Evolutionary conservation across 2,329 filamentous ascomycete genomes (phyloP).

Genomic region (Penicillium sp.): DNA sequence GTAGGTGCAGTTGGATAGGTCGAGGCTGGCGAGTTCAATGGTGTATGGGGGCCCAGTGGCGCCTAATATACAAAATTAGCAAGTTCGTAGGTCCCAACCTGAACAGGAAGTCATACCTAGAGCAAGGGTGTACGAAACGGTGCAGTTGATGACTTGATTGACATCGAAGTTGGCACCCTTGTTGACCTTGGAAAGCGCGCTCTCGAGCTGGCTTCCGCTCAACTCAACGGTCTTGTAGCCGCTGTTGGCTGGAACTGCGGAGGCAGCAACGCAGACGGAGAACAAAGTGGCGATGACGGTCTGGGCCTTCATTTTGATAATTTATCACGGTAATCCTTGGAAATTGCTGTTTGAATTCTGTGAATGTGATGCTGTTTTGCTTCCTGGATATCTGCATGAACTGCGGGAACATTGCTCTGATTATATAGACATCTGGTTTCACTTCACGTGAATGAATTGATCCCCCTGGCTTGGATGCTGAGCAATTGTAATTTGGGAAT

Average conservation of each 20-base stretch:
- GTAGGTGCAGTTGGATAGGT: constrained; percentile 14
- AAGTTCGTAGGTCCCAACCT: neutral
- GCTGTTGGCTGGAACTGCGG: constrained; percentile 5
- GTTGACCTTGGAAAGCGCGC: neutral
- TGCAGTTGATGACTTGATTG: constrained; percentile 14
- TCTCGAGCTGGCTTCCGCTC: constrained; percentile 7
- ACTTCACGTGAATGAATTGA: neutral
- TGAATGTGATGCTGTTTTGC: neutral
- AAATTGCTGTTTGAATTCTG: neutral
- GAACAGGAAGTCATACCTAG: constrained; percentile 6
- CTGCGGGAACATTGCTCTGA: neutral
- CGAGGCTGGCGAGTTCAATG: constrained; percentile 8
- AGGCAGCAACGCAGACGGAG: constrained; percentile 4
- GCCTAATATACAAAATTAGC: neutral
- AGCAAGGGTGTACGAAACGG: constrained; percentile 11
- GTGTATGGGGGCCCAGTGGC: constrained; percentile 9
- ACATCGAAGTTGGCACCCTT: neutral
- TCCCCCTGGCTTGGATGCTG: neutral
- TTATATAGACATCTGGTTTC: neutral
- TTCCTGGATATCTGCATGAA: neutral
- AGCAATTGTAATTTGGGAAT: neutral
- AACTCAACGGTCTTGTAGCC: neutral
- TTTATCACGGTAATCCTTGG: neutral
- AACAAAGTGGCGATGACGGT: constrained; percentile 6
- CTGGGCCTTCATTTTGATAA: constrained; percentile 12